phyloP scores from a whole-genome alignment of 306 rosid species.

The Cicer chorassanicum region DNA sequence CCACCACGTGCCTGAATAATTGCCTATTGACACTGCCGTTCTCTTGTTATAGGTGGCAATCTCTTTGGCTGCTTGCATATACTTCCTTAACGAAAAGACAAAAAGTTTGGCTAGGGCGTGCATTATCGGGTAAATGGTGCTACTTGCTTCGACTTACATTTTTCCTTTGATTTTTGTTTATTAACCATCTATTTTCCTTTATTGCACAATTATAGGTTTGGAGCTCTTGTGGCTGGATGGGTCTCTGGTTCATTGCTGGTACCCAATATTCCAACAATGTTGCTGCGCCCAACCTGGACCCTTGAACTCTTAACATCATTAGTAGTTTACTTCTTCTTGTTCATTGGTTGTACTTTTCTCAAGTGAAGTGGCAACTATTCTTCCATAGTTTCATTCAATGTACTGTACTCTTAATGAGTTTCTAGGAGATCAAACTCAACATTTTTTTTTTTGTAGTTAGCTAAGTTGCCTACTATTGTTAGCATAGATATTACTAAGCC shows the following conservation, averaged over 20 bases:
- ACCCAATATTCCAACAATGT: constrained; percentile 77
- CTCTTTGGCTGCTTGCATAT: constrained; percentile 94
- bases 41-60: constrained; percentile 76
- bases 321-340: constrained; percentile 76
- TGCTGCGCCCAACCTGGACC: constrained; percentile 86
- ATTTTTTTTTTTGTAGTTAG: constrained; percentile 1
- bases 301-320: constrained; percentile 87
- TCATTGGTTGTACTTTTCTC: constrained; percentile 85
- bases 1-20: background rate
- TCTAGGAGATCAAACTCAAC: constrained; percentile 39
- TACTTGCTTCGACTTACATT: constrained; percentile 7
- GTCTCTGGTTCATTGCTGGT: constrained; percentile 78
- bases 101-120: constrained; percentile 87
- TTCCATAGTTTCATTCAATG: constrained; percentile 36
- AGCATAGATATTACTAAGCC: constrained; percentile 23
- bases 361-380: constrained; percentile 54
- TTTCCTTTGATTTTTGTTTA: background rate
- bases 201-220: constrained; percentile 63
- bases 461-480: constrained; percentile 25
- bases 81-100: constrained; percentile 92
- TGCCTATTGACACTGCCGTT: constrained; percentile 21
- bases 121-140: constrained; percentile 69
- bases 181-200: constrained; percentile 29
- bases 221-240: constrained; percentile 88
- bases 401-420: constrained; percentile 32